These are phyloP conservation scores for Neonectria ditissima DNA, from an alignment of 2,329 filamentous ascomycete genomes.

Conservation along the genomic window DNA sequence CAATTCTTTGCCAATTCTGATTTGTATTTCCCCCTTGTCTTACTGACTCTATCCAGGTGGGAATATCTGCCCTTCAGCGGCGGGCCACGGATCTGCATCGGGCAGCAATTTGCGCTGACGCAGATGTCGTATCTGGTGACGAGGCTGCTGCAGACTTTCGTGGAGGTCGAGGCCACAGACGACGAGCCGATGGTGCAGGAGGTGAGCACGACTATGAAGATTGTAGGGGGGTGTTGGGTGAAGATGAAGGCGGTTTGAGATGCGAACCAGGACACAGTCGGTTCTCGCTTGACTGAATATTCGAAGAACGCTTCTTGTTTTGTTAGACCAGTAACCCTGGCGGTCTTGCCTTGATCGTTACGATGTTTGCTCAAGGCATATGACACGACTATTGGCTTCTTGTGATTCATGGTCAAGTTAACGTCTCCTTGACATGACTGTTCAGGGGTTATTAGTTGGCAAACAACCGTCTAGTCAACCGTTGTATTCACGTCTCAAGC, in stretches of 20 bases:
- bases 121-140: slow-evolving; percentile 54
- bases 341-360: not conserved
- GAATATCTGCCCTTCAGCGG: slow-evolving; percentile 59
- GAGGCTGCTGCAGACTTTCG: slow-evolving; percentile 50
- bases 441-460: not conserved
- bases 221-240: slow-evolving; percentile 46
- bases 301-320: not conserved
- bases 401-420: not conserved
- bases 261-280: not conserved
- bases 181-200: slow-evolving; percentile 43
- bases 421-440: not conserved
- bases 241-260: slow-evolving; percentile 37
- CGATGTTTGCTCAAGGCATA: not conserved
- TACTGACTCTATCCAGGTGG: slow-evolving; percentile 43
- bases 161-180: slow-evolving; percentile 44
- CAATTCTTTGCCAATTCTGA: not conserved
- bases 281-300: not conserved
- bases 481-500: not conserved
- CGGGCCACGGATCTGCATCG: slow-evolving; percentile 58
- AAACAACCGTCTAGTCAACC: not conserved
- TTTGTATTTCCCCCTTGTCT: not conserved
- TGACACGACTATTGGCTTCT: not conserved
- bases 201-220: slow-evolving; percentile 40
- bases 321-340: not conserved
- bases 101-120: slow-evolving; percentile 57